Evolutionary conservation across 768 basidiomycete species (phyloP), one percentile per base, ranked within the genome.

Genomic region (Tylopilus subfusipes): DNA sequence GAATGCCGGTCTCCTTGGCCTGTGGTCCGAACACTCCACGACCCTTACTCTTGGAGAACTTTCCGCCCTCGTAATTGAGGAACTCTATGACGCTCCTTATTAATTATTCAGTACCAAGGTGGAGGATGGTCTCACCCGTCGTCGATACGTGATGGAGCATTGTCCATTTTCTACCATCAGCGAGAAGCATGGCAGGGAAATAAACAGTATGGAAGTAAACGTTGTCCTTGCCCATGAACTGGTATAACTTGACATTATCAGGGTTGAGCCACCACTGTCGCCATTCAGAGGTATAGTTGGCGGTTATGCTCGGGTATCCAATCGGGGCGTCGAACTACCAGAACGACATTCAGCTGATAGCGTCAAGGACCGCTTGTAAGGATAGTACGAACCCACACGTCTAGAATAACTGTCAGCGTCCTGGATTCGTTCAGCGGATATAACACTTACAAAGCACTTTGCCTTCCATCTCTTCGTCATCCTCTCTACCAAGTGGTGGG

Each of bases 141-240:
- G 93, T 93, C 4, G 94, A 96, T 46, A 99, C 75, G 73, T 97
- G 93, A 70, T 96, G 90, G 4, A 98, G 79, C 68, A 75, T 94
- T 24, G 96, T 97, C 97, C 97, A 99, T 57, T 86, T 76, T 48
- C 91, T 83, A 18, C 91, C 89, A 60, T 98, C 94, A 3, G 85
- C 97, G 55, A 98, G 74, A 64, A 92, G 82, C 53, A 93, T 85
- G 4, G 92, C 86, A 27, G 97, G 96, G 77, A 86, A 99, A 63
- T 93, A 93, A 38, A 99, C 84, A 0, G 93, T 93, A 71, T 99
- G 97, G 83, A 99, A 99, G 72, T 96, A 98, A 47, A 95, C 93
- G 58, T 94, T 98, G 69, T 98, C 96, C 75, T 99, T 99, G 68
- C 97, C 97, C 97, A 99, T 99, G 78, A 99, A 99, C 72, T 99